Conservation (phyloP, 192 early-diverging fungal species). For the Coemansia sp. region DNA sequence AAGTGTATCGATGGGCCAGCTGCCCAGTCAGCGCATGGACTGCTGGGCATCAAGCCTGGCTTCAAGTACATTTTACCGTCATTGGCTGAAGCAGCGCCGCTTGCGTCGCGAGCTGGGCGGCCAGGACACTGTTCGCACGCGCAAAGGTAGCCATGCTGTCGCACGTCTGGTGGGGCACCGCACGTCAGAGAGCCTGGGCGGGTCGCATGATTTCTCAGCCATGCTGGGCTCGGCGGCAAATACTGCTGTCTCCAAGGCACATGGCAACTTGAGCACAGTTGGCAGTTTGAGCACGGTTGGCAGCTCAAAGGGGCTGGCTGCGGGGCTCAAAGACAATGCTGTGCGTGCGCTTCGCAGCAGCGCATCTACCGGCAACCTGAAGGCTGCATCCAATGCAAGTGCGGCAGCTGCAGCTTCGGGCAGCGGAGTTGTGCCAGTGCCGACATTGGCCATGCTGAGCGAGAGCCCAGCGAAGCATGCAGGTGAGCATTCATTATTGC, state of each 20-base stretch:
- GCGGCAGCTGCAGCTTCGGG: constrained; percentile 12
- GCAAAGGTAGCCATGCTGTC: constrained; percentile 18
- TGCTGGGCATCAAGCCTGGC: constrained; percentile 45
- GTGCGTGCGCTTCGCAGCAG: constrained; percentile 47
- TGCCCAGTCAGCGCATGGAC: constrained; percentile 52
- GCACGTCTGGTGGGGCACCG: neutral
- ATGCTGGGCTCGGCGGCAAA: neutral
- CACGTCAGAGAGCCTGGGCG: neutral
- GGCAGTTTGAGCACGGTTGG: constrained; percentile 25
- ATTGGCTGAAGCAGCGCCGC: constrained; percentile 26
- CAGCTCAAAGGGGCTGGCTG: constrained; percentile 42
- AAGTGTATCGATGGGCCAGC: constrained; percentile 47
- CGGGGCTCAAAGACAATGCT: constrained; percentile 52
- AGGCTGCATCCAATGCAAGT: constrained; percentile 15
- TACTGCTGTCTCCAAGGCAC: too few species aligned
- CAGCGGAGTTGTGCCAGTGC: constrained; percentile 12
- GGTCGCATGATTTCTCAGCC: neutral
- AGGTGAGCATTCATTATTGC: constrained; percentile 4
- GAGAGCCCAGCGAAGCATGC: neutral
- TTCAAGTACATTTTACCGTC: constrained; percentile 42
- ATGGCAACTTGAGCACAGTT: neutral
- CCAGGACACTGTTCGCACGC: constrained; percentile 10
- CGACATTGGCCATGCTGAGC: neutral
- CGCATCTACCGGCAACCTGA: constrained; percentile 51
- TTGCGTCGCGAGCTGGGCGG: constrained; percentile 13